These are phyloP conservation scores for Boletellus ananas DNA, from an alignment of 768 basidiomycete species.

Conservation along the genomic window DNA sequence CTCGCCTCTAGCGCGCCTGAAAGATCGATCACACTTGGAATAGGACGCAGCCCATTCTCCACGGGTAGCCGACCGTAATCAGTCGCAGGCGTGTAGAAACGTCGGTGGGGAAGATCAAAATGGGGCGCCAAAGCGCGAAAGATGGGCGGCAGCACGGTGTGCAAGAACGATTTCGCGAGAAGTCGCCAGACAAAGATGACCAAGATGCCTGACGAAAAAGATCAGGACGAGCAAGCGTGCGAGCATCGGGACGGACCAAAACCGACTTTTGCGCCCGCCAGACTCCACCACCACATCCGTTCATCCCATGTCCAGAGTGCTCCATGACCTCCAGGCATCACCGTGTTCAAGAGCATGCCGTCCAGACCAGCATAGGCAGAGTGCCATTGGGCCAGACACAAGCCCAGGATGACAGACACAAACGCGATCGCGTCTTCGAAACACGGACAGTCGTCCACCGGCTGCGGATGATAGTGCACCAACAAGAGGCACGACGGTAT, in stretches of 20 bases:
- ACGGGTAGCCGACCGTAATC: conserved; percentile 73
- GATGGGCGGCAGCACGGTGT: conserved; percentile 73
- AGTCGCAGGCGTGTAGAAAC: conserved; percentile 89
- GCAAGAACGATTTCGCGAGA: conserved; percentile 72
- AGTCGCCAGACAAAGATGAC: conserved; percentile 87
- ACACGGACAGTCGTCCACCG: conserved; percentile 95
- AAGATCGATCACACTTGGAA: conserved; percentile 86
- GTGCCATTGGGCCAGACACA: conserved; percentile 65
- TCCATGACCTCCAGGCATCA: conserved; percentile 59
- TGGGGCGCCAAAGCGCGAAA: conserved; percentile 72
- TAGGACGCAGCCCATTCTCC: conserved; percentile 57
- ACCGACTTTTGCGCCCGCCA: conserved; percentile 39
- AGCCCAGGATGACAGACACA: conserved; percentile 79
- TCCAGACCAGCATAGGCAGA: conserved; percentile 41
- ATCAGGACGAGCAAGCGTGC: not conserved
- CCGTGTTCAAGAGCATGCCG: conserved; percentile 26
- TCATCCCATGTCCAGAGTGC: conserved; percentile 33
- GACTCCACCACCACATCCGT: conserved; percentile 33
- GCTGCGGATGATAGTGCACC: conserved; percentile 90
- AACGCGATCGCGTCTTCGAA: conserved; percentile 97
- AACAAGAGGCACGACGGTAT: conserved; percentile 64
- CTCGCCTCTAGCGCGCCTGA: conserved; percentile 41
- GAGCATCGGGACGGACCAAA: conserved; percentile 32
- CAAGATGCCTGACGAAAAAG: conserved; percentile 51
- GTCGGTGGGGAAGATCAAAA: conserved; percentile 72